Base-by-base conservation (phyloP, 2,329 filamentous ascomycete species). In the Colletotrichum limetticola region DNA sequence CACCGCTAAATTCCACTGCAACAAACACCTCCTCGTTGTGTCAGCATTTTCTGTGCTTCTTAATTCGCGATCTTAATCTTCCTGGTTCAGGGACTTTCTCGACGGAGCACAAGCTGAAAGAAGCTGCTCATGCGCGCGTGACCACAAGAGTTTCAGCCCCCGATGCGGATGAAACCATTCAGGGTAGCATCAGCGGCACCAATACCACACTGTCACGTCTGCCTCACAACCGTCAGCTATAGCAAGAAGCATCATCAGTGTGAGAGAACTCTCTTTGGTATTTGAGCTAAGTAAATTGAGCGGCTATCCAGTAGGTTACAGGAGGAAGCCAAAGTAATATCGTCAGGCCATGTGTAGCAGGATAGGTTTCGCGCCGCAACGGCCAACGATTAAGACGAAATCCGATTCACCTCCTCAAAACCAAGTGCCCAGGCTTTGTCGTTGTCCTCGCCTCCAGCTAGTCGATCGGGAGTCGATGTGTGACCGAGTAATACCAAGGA, bases 211-310 rank as follows among this genome's bases (percentile, higher is more conserved):
- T 26, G 56, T 19, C 12, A 16, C 32, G 35, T 73, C 59, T 63
- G 26, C 30, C 24, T 59, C 8, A 12, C 22, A 22, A 22, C 35
- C 24, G 37, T 14, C 12, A 32, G 30, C 24, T 32, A 26, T 19
- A 59, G 11, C 35, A 42, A 8, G 59, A 64, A 60, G 19, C 32
- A 58, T 5, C 28, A 14, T 37, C 22, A 8, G 24, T 14, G n/a
- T 52, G 22, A 59, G 35, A 61, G 35, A 66, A 73, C 22, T 60
- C 56, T 64, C 28, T 64, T 68, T 66, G 37, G 35, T 70, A 64
- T 57, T 55, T 59, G 52, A 72, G 61, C 70, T 70, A 73, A 63
- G 70, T 74, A 73, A 74, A 70, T 73, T 70, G 67, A 59, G 49
- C 61, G 58, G 56, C 65, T 35, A 52, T 57, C 60, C 52, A 49